Conservation (phyloP, 192 early-diverging fungal species). For the Umbelopsis isabellina region DNA sequence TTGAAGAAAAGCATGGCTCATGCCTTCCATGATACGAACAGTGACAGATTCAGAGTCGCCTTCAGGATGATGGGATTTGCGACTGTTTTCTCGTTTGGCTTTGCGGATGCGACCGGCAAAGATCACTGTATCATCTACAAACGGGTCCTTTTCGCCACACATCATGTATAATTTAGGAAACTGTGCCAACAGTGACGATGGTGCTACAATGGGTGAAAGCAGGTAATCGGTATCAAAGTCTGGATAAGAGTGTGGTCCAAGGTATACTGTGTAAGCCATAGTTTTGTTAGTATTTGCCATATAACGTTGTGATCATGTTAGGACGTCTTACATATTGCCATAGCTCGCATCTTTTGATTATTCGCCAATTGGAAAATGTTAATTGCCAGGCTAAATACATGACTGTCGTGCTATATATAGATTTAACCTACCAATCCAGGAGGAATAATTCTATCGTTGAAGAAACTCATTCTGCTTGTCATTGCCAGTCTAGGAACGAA, state of each 20-base stretch:
- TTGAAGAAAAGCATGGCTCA: conserved; percentile 65
- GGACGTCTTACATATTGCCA: conserved; percentile 50
- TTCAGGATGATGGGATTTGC: conserved; percentile 31
- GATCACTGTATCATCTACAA: conserved; percentile 95
- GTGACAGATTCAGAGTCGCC: conserved; percentile 49
- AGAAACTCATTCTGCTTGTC: conserved; percentile 78
- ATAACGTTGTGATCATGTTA: no score
- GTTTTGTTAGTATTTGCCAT: background rate
- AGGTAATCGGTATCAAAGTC: conserved; percentile 85
- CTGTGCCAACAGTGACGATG: conserved; percentile 80
- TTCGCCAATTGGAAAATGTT: background rate
- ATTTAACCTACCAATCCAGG: conserved; percentile 67
- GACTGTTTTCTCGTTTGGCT: conserved; percentile 72
- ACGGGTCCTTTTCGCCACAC: conserved; percentile 95
- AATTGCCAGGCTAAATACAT: background rate
- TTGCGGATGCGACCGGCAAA: conserved; percentile 85
- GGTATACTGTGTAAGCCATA: conserved; percentile 65
- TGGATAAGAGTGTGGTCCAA: conserved; percentile 78
- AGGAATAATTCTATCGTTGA: conserved; percentile 85
- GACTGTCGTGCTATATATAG: background rate
- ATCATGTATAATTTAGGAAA: conserved; percentile 93
- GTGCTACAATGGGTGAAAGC: conserved; percentile 84
- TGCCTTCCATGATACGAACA: conserved; percentile 75
- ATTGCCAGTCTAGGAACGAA: conserved; percentile 60
- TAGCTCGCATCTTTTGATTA: conserved; percentile 55